Conservation (phyloP, 148 eudicot genomes). For the Chenopodium album region DNA sequence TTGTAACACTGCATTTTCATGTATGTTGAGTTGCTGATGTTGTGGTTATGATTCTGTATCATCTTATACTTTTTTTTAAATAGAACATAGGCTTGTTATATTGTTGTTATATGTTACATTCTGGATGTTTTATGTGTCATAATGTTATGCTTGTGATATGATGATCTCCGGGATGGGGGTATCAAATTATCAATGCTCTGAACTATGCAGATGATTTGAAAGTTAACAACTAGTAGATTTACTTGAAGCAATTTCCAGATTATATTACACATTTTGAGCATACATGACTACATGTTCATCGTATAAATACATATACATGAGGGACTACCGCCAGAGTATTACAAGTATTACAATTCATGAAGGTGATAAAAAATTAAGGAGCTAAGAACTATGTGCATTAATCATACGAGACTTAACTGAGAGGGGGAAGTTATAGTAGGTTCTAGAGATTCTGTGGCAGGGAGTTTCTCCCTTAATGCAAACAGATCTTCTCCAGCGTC, state of each 20-base stretch:
- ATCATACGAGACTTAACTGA: conserved; percentile 56
- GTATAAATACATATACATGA: conserved; percentile 15
- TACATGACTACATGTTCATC: neutral
- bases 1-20: neutral
- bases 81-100: too few species aligned
- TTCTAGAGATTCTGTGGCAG: conserved; percentile 38
- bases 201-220: too few species aligned
- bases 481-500: conserved; percentile 79
- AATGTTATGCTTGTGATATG: neutral
- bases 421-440: conserved; percentile 29
- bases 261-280: conserved; percentile 1
- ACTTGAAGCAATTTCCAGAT: neutral
- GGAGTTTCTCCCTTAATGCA: conserved; percentile 48
- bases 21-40: neutral
- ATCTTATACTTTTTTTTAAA: too few species aligned
- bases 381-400: conserved; percentile 4
- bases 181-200: too few species aligned
- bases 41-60: neutral
- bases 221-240: neutral
- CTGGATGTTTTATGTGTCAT: too few species aligned
- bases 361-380: conserved; percentile 3
- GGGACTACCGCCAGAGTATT: conserved; percentile 14
- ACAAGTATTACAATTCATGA: conserved; percentile 9
- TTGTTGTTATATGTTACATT: too few species aligned
- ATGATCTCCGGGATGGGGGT: neutral